A percentile compares a stretch with the other conserved stretches of the same genome.
phyloP scores from a whole-genome alignment of 768 basidiomycete species.

The Phanerochaete carnosa region DNA sequence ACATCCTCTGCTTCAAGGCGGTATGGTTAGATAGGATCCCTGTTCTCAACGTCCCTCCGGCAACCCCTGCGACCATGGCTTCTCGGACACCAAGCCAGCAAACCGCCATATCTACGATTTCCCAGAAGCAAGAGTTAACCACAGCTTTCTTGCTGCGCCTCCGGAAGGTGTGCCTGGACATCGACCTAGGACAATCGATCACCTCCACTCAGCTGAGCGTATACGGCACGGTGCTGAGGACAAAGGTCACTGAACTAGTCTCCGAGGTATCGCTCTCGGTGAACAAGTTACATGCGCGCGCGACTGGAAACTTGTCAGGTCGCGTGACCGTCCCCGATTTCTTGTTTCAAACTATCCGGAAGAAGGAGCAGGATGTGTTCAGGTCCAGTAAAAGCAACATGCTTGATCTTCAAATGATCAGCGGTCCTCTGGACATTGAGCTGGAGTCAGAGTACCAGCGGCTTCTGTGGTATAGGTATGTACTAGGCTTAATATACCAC shows the following conservation, averaged over 20 bases:
- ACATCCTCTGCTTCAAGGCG: conserved; percentile 92
- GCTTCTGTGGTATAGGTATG: conserved; percentile 72
- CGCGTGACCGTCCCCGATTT: conserved; percentile 63
- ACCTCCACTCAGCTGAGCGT: conserved; percentile 66
- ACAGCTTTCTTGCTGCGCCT: conserved; percentile 68
- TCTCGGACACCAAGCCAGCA: conserved; percentile 13
- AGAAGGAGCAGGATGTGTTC: conserved; percentile 39
- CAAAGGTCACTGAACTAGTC: conserved; percentile 55
- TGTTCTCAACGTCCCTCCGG: conserved; percentile 50
- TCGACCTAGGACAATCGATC: conserved; percentile 87
- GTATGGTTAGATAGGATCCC: conserved; percentile 92
- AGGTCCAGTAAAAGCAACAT: conserved; percentile 41
- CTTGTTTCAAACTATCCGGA: conserved; percentile 70
- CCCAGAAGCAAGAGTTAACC: conserved; percentile 43
- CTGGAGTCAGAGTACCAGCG: conserved; percentile 78
- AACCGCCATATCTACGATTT: conserved; percentile 13
- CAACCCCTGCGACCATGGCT: conserved; percentile 22
- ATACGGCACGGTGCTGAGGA: conserved; percentile 58
- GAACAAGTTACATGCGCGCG: conserved; percentile 47
- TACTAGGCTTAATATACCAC: conserved; percentile 5
- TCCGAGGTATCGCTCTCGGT: conserved; percentile 70
- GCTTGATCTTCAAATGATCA: conserved; percentile 73
- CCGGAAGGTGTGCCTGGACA: conserved; percentile 66
- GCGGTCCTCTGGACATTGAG: conserved; percentile 60
- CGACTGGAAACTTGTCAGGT: conserved; percentile 72